Evolutionary conservation across 2,329 filamentous ascomycete species (phyloP), one percentile per base, ranked within the genome.

Genomic region (Aureobasidium musti): DNA sequence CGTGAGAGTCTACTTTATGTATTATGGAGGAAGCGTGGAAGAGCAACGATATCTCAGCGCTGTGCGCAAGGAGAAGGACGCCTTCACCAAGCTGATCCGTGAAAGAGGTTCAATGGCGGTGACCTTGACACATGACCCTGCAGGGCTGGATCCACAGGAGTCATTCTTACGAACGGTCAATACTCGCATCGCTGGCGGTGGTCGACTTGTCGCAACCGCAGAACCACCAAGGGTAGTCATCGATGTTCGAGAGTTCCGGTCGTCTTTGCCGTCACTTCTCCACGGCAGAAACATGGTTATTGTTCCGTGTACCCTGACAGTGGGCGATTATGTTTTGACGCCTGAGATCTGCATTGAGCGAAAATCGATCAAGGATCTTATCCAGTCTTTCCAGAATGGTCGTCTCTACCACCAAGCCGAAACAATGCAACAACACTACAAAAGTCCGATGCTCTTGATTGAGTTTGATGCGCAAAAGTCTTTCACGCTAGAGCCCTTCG

Each of bases 381-480:
- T 98, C 77, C 89, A 89, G 66, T 97, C 92, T 0, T 92, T 99
- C 79, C 89, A 89, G 71, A 93, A 97, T 76, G 95, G 95, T 14
- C 89, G 95, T 1, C 84, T 99, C 17, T 99, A 92, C 81, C 91
- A 87, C 72, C 95, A 99, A 81, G 90, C 90, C 47, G 94, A 98
- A 78, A 88, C 90, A 56, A 98, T 99, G 94, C 89, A 96, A 67
- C 87, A 91, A 76, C 89, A 98, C 79, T 99, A 99, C 85, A 90
- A 90, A 74, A 88, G 80, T 70, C 90, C 92, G 0, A 91, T 98
- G 86, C 87, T 99, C 7, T 86, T 99, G 52, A 98, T 99, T 74
- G 95, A 99, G 78, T 99, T 99, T 77, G 93, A 97, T 76, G 91
- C 96, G 75, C 94, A 96, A 80, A 97, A 96, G 77, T 94, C 91